These are phyloP conservation scores for Ganoderma boninense DNA, from an alignment of 1,284 basidiomycete species.

Conservation along the genomic window DNA sequence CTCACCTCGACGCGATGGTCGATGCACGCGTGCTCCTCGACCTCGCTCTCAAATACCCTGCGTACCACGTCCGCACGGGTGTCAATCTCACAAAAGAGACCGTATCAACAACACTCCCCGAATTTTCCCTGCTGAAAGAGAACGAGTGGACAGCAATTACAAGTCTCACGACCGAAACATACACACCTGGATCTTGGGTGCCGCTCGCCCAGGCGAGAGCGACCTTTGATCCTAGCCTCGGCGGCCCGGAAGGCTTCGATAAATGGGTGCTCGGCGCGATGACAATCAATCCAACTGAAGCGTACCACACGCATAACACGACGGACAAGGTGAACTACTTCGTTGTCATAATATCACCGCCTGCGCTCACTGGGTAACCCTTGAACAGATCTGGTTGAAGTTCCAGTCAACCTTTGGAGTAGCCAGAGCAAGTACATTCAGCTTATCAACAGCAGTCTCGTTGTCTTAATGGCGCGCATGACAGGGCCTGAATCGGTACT, in stretches of 20 bases:
- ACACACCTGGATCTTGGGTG: slow-evolving; percentile 60
- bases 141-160: slow-evolving; percentile 41
- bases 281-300: slow-evolving; percentile 72
- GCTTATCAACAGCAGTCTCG: neutral
- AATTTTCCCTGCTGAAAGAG: slow-evolving; percentile 55
- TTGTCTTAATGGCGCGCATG: neutral
- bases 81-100: slow-evolving; percentile 47
- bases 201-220: slow-evolving; percentile 61
- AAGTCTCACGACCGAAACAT: slow-evolving; percentile 54
- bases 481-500: slow-evolving; percentile 61
- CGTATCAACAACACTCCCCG: slow-evolving; percentile 52
- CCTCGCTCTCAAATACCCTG: slow-evolving; percentile 61
- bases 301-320: slow-evolving; percentile 75
- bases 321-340: slow-evolving; percentile 57
- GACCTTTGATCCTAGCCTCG: slow-evolving; percentile 57
- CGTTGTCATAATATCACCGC: neutral
- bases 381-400: slow-evolving; percentile 72
- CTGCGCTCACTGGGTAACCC: neutral
- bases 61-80: slow-evolving; percentile 62
- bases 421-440: neutral
- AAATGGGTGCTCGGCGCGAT: slow-evolving; percentile 64
- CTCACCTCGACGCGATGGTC: slow-evolving; percentile 76
- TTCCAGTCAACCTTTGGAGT: slow-evolving; percentile 59
- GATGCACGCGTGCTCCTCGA: slow-evolving; percentile 59
- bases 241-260: slow-evolving; percentile 72